Percentiles rank a stretch among this genome's conserved stretches.
phyloP scores from a whole-genome alignment of 495 filamentous ascomycete species.

The Polyplosphaeria fusca region DNA sequence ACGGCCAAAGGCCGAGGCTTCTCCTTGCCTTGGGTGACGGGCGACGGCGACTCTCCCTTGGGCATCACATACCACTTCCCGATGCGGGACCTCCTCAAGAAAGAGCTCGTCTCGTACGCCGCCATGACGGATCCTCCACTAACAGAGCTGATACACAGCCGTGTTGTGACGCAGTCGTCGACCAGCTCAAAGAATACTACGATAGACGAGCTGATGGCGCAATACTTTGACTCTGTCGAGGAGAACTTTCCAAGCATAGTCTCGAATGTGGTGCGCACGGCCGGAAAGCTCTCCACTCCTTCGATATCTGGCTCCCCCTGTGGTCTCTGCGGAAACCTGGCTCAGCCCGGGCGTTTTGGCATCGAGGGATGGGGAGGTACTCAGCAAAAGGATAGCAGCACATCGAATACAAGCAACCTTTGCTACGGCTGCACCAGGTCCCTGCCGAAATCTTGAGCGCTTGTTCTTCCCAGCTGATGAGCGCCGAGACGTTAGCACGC shows the following conservation, averaged over 20 bases:
- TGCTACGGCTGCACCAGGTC: conserved; percentile 63
- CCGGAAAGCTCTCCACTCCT: conserved; percentile 61
- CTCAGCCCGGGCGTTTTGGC: conserved; percentile 27
- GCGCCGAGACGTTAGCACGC: no score
- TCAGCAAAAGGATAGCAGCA: conserved; percentile 25
- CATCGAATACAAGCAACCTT: conserved; percentile 29
- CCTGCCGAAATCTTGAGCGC: conserved; percentile 21
- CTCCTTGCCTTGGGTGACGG: conserved; percentile 73
- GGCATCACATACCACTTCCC: conserved; percentile 65
- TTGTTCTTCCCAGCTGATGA: no score
- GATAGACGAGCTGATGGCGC: conserved; percentile 84
- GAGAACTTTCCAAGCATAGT: conserved; percentile 87
- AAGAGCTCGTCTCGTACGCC: conserved; percentile 67
- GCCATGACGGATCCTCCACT: conserved; percentile 53
- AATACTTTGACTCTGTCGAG: conserved; percentile 87
- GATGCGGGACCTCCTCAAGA: conserved; percentile 75
- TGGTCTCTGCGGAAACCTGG: conserved; percentile 35
- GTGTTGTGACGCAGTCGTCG: not conserved
- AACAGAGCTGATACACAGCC: conserved; percentile 37
- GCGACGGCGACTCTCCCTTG: conserved; percentile 65
- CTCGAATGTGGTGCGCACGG: conserved; percentile 87
- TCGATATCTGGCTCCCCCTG: conserved; percentile 8
- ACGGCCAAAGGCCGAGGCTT: conserved; percentile 88
- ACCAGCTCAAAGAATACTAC: conserved; percentile 57
- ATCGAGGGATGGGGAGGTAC: conserved; percentile 38